Conservation (phyloP, 306 rosid species). For the Castanospermum australe region DNA sequence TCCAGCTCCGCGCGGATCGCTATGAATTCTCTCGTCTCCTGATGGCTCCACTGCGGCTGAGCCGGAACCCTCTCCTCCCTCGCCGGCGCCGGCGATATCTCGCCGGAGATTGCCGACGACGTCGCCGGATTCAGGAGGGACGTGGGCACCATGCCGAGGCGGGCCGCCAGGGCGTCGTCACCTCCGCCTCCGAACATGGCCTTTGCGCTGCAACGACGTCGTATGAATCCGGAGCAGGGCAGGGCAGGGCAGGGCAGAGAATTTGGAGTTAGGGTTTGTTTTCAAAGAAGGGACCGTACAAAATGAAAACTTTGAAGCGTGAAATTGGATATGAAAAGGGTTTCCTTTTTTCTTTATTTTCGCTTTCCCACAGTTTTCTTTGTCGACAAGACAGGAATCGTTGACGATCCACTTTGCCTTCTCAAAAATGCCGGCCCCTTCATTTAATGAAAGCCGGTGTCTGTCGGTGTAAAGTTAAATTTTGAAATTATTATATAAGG, state of each 20-base stretch:
- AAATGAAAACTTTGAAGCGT: neutral
- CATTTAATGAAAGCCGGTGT: neutral
- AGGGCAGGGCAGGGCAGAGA: neutral
- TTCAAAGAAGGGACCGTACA: neutral
- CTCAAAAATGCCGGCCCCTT: neutral
- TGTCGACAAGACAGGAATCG: constrained; percentile 45
- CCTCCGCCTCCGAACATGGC: constrained; percentile 48
- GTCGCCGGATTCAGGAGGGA: constrained; percentile 36
- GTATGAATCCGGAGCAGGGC: neutral
- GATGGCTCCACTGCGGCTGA: constrained; percentile 81
- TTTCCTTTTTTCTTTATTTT: neutral
- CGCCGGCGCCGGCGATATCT: constrained; percentile 31
- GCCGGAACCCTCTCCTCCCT: constrained; percentile 42
- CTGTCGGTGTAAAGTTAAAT: constrained; percentile 11
- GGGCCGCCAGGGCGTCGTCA: constrained; percentile 38
- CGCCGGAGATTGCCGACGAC: constrained; percentile 36
- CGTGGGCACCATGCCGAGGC: constrained; percentile 39
- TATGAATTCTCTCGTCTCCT: constrained; percentile 81
- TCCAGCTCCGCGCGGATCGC: constrained; percentile 79
- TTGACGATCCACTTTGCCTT: constrained; percentile 22
- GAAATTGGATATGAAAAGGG: no score
- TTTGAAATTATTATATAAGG: no score
- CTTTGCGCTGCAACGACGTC: neutral
- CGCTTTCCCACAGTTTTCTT: constrained; percentile 31
- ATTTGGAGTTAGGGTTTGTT: constrained; percentile 42